Evolutionary conservation across 1,139 yeast genomes (phyloP).

Genomic region (Suhomyces taliae): DNA sequence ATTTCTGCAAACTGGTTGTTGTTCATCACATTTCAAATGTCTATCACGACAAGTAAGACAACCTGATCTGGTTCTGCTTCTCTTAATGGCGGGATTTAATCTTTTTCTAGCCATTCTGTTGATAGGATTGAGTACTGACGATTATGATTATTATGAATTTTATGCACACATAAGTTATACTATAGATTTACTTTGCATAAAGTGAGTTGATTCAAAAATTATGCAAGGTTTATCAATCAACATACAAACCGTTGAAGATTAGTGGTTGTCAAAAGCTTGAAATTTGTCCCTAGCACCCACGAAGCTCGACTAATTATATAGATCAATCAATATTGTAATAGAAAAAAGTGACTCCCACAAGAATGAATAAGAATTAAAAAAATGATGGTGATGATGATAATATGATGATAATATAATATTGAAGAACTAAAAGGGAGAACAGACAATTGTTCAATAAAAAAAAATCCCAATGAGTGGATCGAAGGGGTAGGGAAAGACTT

Average conservation of each 20-base stretch:
- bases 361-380: too few species aligned
- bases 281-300: too few species aligned
- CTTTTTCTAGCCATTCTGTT: conserved; percentile 19
- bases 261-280: too few species aligned
- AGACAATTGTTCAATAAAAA: too few species aligned
- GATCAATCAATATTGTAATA: too few species aligned
- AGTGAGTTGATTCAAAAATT: not conserved
- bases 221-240: not conserved
- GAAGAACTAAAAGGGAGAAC: too few species aligned
- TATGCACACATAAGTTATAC: not conserved
- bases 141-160: not conserved
- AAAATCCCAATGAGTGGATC: too few species aligned
- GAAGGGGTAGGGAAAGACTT: too few species aligned
- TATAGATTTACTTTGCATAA: not conserved
- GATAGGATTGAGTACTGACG: not conserved
- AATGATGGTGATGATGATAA: too few species aligned
- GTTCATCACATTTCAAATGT: conserved; percentile 52
- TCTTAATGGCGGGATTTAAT: conserved; percentile 23
- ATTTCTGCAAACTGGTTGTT: conserved; percentile 46
- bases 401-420: too few species aligned
- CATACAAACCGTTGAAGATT: not conserved
- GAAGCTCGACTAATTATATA: too few species aligned
- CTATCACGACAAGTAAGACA: conserved; percentile 50
- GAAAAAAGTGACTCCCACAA: too few species aligned
- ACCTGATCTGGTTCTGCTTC: conserved; percentile 43